Percentiles rank a stretch among this genome's conserved stretches.
These are phyloP conservation scores for Russula foetens DNA, from an alignment of 768 basidiomycete genomes.

Conservation along the genomic window DNA sequence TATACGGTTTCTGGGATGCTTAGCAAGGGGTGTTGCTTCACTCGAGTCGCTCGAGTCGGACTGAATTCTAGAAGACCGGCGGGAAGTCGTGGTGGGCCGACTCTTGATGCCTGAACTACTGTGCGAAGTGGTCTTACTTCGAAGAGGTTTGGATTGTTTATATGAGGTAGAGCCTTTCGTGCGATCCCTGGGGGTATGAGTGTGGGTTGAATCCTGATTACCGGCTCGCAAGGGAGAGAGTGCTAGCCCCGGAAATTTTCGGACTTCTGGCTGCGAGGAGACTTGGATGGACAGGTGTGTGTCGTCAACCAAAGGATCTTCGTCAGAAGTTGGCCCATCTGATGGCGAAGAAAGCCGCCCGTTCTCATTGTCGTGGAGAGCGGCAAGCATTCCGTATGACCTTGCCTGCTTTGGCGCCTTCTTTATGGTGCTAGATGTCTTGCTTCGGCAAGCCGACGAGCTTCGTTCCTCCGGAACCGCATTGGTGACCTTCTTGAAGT, in stretches of 20 bases:
- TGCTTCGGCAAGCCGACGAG: slow-evolving; percentile 2
- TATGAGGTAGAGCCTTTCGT: not conserved
- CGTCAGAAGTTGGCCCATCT: slow-evolving; percentile 4
- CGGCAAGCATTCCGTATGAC: not conserved
- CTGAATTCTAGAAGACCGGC: not conserved
- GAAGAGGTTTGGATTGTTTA: not conserved
- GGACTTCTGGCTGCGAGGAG: not conserved
- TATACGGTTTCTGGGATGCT: not conserved
- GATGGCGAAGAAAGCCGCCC: not conserved
- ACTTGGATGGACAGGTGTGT: not conserved
- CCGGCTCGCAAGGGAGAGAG: not conserved
- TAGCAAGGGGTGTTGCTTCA: slow-evolving; percentile 10
- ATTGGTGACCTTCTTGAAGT: slow-evolving; percentile 11
- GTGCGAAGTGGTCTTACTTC: not conserved
- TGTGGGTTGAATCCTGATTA: not conserved
- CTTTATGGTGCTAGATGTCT: not conserved
- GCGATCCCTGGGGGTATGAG: not conserved
- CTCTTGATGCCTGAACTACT: not conserved
- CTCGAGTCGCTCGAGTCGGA: not conserved
- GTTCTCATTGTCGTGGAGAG: slow-evolving; percentile 2
- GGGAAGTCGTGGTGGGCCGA: not conserved
- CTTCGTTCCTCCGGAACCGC: not conserved
- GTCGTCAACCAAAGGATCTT: not conserved
- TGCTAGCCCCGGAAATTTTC: not conserved
- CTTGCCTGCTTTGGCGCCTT: not conserved